Evolutionary conservation across 1,139 yeast genomes (phyloP), one percentile per base, ranked within the genome.

Genomic region (Suhomyces maxii): DNA sequence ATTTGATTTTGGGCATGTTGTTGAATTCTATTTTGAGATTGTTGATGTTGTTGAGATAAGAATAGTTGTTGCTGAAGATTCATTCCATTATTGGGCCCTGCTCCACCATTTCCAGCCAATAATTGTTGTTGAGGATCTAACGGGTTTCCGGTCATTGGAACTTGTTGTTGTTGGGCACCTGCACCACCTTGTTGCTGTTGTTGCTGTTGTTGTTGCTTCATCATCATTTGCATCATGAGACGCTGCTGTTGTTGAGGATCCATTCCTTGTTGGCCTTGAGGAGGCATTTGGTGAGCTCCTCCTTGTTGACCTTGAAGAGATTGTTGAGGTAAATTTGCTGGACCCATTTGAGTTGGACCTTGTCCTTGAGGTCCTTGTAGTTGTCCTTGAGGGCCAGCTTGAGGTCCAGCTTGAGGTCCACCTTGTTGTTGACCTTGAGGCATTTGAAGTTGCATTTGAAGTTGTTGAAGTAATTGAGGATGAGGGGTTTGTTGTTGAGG

Each of bases 1-100:
- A 77, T 76, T 57, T 78, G 82, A 36, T 65, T 65, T 54, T 77
- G 82, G 2, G 81, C 81, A 50, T 74, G 80, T 51, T 74, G 79
- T 46, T 77, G 82, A 39, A 65, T 68, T 50, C 68, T 64, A 50
- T 69, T 68, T 45, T 65, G 71, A 30, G 62, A 60, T 45, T 58
- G 67, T 34, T 41, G 46, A 25, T 45, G 48, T 41, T 46, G 50
- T 18, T 58, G 61, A 32, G 61, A 65, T 47, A 64, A 47, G 46
- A 53, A 63, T 53, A 63, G 46, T 45, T 65, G 68, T 42, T 63
- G 70, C 46, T 61, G 69, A 34, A 58, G 44, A 33, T 53, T 55
- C 45, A 56, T 42, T 37, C 52, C 46, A 23, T 39, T 39, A 34
- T 44, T 43, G 10, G 47, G 47, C 11, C 42, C 47, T 46, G 44